Evolutionary conservation across 106 monocot genomes (phyloP), one percentile per base, ranked within the genome.

Genomic region (Xerophyta viscosa): DNA sequence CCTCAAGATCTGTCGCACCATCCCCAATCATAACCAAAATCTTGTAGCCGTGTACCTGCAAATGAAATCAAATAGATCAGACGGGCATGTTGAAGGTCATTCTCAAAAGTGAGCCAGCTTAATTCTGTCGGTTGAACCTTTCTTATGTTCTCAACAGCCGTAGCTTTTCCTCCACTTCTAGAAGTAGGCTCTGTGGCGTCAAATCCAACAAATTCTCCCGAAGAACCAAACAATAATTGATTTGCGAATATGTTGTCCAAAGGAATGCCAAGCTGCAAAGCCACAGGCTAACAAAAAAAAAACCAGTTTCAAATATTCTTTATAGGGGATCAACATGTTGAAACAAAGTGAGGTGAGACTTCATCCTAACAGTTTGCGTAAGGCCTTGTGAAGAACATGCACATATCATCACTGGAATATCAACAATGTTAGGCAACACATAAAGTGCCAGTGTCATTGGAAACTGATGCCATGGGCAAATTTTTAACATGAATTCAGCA

Each of bases 1-100:
- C 94, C 89, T 96, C 96, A 71, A 96, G 89, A 64, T 96, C 96
- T 56, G 96, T 96, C 60, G 96, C 96, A 29, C 96, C 96, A 79
- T 96, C 96, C 49, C 96, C 96, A 50, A 96, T 74, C 96, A 96
- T 96, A 49, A 89, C 71, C 46, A 96, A 48, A 9, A 65, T 50
- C 46, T 81, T 81, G 56, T 96, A 82, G 20, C 66, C 54, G 69
- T 71, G 81, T 7, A 63, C 65, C 93, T 88, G 69, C 48, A 77
- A 70, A 30, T 33, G 2, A n/a, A 63, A 61, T 21, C 54, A 17
- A 69, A 20, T 15, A 54, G 1, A 30, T 54, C 31, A 8, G 7
- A 45, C 14, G 1, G 17, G 20, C 17, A 33, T 27, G 2, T 56
- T 18, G 7, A 33, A 33, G 10, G 33, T 33, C 5, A 33, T 5